These are phyloP conservation scores for Blumeria graminis DNA, from an alignment of 2,329 filamentous ascomycete species.

Conservation along the genomic window DNA sequence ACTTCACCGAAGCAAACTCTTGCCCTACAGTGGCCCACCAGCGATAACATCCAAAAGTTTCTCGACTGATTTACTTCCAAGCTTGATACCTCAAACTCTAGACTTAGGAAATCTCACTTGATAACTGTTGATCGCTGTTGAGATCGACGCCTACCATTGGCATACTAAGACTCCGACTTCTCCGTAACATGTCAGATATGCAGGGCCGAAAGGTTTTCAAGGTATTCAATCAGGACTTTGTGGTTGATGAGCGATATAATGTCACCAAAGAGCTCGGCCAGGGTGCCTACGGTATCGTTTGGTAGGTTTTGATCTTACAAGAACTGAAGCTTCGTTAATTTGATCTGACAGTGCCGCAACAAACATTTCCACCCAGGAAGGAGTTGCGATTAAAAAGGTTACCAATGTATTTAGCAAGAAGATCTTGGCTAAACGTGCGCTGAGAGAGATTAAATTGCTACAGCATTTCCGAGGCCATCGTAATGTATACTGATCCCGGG, in stretches of 20 bases:
- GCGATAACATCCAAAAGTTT: too few species aligned
- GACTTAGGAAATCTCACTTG: too few species aligned
- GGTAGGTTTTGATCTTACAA: conserved; percentile 29
- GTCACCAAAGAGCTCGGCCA: conserved; percentile 97
- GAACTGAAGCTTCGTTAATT: conserved; percentile 10
- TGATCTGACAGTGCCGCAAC: conserved; percentile 50
- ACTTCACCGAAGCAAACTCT: too few species aligned
- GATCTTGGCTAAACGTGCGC: conserved; percentile 89
- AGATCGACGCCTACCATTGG: too few species aligned
- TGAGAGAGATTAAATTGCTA: conserved; percentile 95
- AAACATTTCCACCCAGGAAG: conserved; percentile 74
- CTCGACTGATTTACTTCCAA: too few species aligned
- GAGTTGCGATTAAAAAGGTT: conserved; percentile 97
- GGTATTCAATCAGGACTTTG: conserved; percentile 99
- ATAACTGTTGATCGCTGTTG: too few species aligned
- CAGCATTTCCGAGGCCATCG: conserved; percentile 89
- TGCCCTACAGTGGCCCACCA: too few species aligned
- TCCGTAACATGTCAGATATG: conserved; percentile 11
- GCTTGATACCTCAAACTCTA: too few species aligned
- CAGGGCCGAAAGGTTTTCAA: conserved; percentile 77
- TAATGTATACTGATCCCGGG: conserved; percentile 35
- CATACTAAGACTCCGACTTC: too few species aligned
- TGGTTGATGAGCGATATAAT: conserved; percentile 93
- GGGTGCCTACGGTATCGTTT: conserved; percentile 96
- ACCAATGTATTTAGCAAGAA: conserved; percentile 99